Conservation (phyloP, 2,329 filamentous ascomycete species). For the Metarhizium anisopliae region DNA sequence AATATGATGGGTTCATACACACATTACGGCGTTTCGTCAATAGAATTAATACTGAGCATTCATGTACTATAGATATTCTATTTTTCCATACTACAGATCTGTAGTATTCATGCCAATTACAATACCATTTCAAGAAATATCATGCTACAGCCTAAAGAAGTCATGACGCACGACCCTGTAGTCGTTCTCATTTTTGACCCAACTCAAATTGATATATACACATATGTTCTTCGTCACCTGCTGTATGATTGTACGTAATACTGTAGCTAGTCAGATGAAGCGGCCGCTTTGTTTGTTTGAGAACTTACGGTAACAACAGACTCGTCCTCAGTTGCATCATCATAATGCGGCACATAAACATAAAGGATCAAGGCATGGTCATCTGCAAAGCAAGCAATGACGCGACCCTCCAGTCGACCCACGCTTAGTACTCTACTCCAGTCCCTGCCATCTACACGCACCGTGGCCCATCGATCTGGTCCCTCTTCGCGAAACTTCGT, state of each 20-base stretch:
- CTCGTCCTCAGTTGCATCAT: slow-evolving; percentile 56
- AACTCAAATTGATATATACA: neutral
- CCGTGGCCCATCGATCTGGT: slow-evolving; percentile 78
- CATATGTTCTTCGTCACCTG: slow-evolving; percentile 9
- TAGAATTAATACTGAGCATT: slow-evolving; percentile 3
- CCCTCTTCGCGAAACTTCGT: slow-evolving; percentile 68
- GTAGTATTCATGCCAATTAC: neutral
- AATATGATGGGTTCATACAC: neutral
- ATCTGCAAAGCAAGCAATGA: slow-evolving; percentile 84
- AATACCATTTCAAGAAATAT: neutral
- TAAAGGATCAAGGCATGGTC: slow-evolving; percentile 76
- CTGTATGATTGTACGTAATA: slow-evolving; percentile 37
- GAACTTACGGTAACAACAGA: slow-evolving; percentile 64
- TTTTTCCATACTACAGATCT: neutral
- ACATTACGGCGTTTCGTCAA: slow-evolving; percentile 1
- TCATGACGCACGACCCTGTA: neutral
- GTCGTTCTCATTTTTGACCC: neutral
- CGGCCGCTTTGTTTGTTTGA: neutral
- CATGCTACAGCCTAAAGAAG: neutral
- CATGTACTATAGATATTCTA: slow-evolving; percentile 4
- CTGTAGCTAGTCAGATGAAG: slow-evolving; percentile 19
- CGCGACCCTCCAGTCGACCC: slow-evolving; percentile 76
- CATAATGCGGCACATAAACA: slow-evolving; percentile 67
- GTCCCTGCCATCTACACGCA: slow-evolving; percentile 85
- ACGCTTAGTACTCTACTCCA: slow-evolving; percentile 94